Conservation (phyloP, 306 rosid species). For the Prunus salicina region DNA sequence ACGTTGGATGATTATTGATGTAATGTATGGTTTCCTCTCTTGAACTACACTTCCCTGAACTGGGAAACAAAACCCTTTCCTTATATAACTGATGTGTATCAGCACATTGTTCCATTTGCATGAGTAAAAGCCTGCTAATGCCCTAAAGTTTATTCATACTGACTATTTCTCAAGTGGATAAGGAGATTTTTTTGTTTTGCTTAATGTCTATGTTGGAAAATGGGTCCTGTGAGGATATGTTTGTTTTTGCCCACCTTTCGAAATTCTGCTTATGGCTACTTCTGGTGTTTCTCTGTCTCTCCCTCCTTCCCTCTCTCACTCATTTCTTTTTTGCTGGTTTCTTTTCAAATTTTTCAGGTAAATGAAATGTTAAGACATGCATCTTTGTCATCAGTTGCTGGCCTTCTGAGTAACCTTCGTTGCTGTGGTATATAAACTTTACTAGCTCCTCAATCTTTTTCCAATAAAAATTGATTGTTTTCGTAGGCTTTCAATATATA, state of each 20-base stretch:
- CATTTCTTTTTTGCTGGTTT: slow-evolving; percentile 18
- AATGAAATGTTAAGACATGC: slow-evolving; percentile 72
- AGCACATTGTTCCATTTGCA: not conserved
- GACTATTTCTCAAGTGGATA: not conserved
- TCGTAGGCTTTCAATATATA: not conserved
- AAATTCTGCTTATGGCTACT: not conserved
- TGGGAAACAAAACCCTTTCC: no score
- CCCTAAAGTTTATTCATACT: not conserved
- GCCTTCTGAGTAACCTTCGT: slow-evolving; percentile 76
- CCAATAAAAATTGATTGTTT: not conserved
- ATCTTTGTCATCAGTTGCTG: slow-evolving; percentile 60
- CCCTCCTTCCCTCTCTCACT: not conserved
- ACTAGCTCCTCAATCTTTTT: slow-evolving; percentile 1
- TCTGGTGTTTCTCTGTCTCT: not conserved
- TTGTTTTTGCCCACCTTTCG: not conserved
- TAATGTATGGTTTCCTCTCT: not conserved
- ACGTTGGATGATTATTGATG: no score
- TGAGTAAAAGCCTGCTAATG: not conserved
- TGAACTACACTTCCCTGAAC: no score
- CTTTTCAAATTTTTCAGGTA: slow-evolving; percentile 47
- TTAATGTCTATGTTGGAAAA: not conserved
- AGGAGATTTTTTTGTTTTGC: not conserved
- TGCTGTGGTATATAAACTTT: slow-evolving; percentile 56
- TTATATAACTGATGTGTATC: not conserved
- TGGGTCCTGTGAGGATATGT: not conserved